Evolutionary conservation across 2,329 filamentous ascomycete genomes (phyloP), one percentile per base, ranked within the genome.

Genomic region (Xylaria sp.): DNA sequence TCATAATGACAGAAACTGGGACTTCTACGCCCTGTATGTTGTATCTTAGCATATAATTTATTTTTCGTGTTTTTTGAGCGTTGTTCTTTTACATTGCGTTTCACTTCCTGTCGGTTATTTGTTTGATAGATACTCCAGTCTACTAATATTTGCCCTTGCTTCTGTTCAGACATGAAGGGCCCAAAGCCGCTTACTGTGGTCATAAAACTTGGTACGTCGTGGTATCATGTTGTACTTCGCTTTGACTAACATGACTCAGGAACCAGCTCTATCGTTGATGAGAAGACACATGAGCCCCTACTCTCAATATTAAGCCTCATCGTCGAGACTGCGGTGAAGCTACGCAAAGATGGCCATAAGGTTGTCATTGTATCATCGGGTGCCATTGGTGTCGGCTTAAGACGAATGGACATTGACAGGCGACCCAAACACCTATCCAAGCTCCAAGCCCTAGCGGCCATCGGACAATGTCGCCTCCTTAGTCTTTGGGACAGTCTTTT

Each of bases 241-340:
- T 34, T 57, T 39, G 23, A 52, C 65, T 69, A 41, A 70, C 61
- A 41, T 3, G 2, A 8, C 28, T 68, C 74, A 99, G 96, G 96
- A 75, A 98, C 96, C 55, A 97, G 94, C 80, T 98, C 96, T n/a
- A 98, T 99, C 74, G 94, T 99, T 72, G 93, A 98, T 81, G 96
- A 99, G 80, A 92, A 90, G 78, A 97, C 93, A 25, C 96, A 97
- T 81, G 93, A 97, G 78, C 96, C 96, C 3, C 88, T 97, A 41
- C 87, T 99, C 45, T 96, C 94, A 4, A 97, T 94, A 73, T 84
- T 99, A 65, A 94, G 92, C 68, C 85, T 95, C 68, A 97, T 99
- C 72, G 96, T 98, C 72, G 94, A 98, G 82, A 98, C 96, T 23
- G 94, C 93, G 15, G 91, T 95, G 62, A 92, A 90, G 77, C 85